phyloP scores from a whole-genome alignment of 441 rosid genomes.

The Brassica hybrid region DNA sequence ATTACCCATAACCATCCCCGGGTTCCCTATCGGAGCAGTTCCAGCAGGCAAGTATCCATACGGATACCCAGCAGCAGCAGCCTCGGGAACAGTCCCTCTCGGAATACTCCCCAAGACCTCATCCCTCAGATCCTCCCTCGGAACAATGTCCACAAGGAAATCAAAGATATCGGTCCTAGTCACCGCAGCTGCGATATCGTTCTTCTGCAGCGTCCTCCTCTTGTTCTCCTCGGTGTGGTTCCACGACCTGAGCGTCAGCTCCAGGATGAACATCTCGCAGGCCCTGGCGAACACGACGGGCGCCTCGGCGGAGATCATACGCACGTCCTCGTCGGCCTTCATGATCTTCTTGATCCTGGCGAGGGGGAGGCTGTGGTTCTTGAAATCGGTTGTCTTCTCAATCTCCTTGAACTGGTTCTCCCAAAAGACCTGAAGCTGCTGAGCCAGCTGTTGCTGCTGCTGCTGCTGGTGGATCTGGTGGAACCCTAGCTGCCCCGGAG shows the following conservation, averaged over 20 bases:
- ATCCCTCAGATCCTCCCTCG: constrained; percentile 76
- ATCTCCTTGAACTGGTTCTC: constrained; percentile 73
- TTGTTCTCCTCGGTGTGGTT: constrained; percentile 89
- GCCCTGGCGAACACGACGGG: constrained; percentile 89
- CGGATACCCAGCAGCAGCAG: constrained; percentile 71
- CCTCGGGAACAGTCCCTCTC: constrained; percentile 71
- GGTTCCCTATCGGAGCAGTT: constrained; percentile 65
- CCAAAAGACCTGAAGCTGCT: constrained; percentile 84
- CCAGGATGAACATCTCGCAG: constrained; percentile 90
- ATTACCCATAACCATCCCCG: constrained; percentile 90
- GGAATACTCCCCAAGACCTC: constrained; percentile 81
- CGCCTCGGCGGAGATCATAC: constrained; percentile 94
- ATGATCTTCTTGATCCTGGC: constrained; percentile 94
- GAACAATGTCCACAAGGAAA: constrained; percentile 82
- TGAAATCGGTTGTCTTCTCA: constrained; percentile 74
- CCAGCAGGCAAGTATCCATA: constrained; percentile 80
- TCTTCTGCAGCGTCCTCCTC: constrained; percentile 85
- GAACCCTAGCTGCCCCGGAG: constrained; percentile 81
- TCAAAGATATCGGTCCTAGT: constrained; percentile 87
- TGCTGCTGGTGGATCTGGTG: constrained; percentile 80
- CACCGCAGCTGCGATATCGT: constrained; percentile 87
- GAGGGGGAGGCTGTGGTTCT: constrained; percentile 85
- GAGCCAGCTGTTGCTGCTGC: constrained; percentile 84
- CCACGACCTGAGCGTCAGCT: constrained; percentile 83
- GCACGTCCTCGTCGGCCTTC: constrained; percentile 92